Evolutionary conservation across 2,329 filamentous ascomycete genomes (phyloP).

Genomic region (Apiospora saccharicola): DNA sequence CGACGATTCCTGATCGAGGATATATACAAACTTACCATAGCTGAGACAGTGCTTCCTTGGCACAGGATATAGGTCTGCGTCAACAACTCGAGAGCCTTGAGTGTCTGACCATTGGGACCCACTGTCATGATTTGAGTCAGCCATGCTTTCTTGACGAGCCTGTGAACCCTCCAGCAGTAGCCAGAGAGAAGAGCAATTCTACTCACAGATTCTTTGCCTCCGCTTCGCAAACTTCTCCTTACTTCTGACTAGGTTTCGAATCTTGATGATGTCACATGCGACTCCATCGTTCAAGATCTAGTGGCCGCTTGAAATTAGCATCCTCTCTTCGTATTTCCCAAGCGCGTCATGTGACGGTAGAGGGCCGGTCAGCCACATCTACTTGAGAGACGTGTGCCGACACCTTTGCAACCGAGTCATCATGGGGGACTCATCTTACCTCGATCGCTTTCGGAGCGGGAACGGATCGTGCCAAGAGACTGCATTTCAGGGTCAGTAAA

Average conservation of each 20-base stretch:
- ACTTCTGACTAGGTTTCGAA: constrained; percentile 86
- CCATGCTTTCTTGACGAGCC: background rate
- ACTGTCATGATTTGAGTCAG: constrained; percentile 46
- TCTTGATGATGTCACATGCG: constrained; percentile 93
- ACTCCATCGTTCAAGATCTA: constrained; percentile 86
- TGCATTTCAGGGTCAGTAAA: constrained; percentile 46
- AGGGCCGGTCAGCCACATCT: background rate
- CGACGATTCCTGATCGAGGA: background rate
- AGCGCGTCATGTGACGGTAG: background rate
- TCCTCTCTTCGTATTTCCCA: background rate
- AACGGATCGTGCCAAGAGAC: constrained; percentile 88
- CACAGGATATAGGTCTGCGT: constrained; percentile 94
- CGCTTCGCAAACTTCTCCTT: constrained; percentile 97
- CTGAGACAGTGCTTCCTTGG: constrained; percentile 73
- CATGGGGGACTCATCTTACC: constrained; percentile 26
- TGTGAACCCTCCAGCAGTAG: background rate
- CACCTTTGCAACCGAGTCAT: background rate
- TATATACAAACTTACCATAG: background rate
- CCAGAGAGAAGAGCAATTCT: background rate
- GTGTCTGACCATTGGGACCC: constrained; percentile 87
- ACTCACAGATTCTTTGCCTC: constrained; percentile 76
- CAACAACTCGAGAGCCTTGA: constrained; percentile 92
- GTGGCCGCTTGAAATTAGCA: background rate
- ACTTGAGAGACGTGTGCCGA: background rate
- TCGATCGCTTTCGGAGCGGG: constrained; percentile 93